A percentile compares a stretch with the other conserved stretches of the same genome.
phyloP scores from a whole-genome alignment of 768 basidiomycete species.

The Ramaria rubella region DNA sequence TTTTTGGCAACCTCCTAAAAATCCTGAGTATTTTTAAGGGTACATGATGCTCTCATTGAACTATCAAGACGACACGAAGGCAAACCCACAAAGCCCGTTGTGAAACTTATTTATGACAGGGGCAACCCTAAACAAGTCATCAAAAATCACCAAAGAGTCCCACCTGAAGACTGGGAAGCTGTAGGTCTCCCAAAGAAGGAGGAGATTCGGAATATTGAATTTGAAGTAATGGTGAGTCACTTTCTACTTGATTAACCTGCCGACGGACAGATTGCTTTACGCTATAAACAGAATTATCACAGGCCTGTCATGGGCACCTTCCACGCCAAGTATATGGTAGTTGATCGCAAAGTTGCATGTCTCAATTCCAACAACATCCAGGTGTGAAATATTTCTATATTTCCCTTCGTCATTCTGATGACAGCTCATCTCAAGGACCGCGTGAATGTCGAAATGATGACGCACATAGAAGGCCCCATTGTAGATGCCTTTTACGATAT shows the following conservation, averaged over 20 bases:
- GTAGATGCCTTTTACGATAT: constrained; percentile 67
- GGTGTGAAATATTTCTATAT: not conserved
- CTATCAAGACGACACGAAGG: constrained; percentile 41
- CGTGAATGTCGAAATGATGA: constrained; percentile 54
- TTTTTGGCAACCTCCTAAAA: too few species aligned
- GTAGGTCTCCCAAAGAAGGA: constrained; percentile 46
- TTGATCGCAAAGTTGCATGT: constrained; percentile 60
- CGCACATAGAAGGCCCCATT: constrained; percentile 62
- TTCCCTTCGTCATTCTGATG: not conserved
- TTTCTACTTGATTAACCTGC: constrained; percentile 6
- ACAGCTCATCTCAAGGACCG: constrained; percentile 26
- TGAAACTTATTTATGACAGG: constrained; percentile 67
- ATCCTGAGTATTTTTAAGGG: constrained; percentile 6
- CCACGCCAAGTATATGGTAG: constrained; percentile 64
- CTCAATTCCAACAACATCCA: constrained; percentile 67
- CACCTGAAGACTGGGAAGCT: constrained; percentile 39
- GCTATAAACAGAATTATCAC: constrained; percentile 19
- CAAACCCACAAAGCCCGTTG: constrained; percentile 38
- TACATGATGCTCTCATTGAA: constrained; percentile 31
- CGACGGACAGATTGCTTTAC: not conserved
- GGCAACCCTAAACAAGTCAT: constrained; percentile 49
- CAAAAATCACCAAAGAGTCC: constrained; percentile 43
- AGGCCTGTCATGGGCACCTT: constrained; percentile 57
- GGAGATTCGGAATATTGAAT: constrained; percentile 53
- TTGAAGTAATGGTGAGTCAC: constrained; percentile 56